Percentiles rank a stretch among this genome's conserved stretches.
phyloP scores from a whole-genome alignment of 2,329 filamentous ascomycete species.

The Sclerotinia glacialis region DNA sequence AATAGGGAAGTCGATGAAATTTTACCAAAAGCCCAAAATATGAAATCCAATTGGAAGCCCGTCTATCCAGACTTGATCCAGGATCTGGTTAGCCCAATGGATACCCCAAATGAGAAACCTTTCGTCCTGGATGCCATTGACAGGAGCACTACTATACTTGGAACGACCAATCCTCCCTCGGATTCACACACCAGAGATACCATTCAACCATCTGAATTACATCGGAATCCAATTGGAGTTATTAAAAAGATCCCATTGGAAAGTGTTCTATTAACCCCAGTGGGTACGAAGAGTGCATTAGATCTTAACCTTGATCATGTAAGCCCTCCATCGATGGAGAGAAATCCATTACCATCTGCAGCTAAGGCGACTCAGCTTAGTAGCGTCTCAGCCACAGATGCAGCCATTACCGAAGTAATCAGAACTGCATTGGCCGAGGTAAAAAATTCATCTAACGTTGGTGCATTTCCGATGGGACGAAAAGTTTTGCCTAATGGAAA shows the following conservation, averaged over 20 bases:
- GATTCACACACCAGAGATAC: constrained; percentile 28
- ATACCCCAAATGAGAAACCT: constrained; percentile 5
- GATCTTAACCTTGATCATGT: constrained; percentile 22
- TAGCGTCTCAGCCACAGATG: constrained; percentile 31
- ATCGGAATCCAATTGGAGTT: constrained; percentile 22
- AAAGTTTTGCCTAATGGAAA: constrained; percentile 30
- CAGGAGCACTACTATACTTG: constrained; percentile 9
- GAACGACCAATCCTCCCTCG: constrained; percentile 22
- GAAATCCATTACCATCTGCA: constrained; percentile 20
- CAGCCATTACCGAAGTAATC: constrained; percentile 32
- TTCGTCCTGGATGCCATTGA: constrained; percentile 19
- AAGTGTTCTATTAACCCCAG: constrained; percentile 29
- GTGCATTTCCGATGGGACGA: constrained; percentile 21
- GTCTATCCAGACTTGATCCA: constrained; percentile 30
- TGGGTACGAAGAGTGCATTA: constrained; percentile 24
- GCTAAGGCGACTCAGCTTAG: constrained; percentile 32
- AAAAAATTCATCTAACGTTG: constrained; percentile 21
- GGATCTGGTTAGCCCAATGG: constrained; percentile 27
- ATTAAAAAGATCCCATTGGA: constrained; percentile 27
- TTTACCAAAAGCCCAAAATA: constrained; percentile 3
- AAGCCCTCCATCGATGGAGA: constrained; percentile 18
- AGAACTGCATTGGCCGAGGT: constrained; percentile 30
- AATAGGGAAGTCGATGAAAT: constrained; percentile 9
- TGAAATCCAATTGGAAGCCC: constrained; percentile 25
- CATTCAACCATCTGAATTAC: constrained; percentile 33